Percentiles rank a stretch among this genome's conserved stretches.
Evolutionary conservation across 2,329 filamentous ascomycete genomes (phyloP).

Genomic region (Neocatenulostroma microsporum): DNA sequence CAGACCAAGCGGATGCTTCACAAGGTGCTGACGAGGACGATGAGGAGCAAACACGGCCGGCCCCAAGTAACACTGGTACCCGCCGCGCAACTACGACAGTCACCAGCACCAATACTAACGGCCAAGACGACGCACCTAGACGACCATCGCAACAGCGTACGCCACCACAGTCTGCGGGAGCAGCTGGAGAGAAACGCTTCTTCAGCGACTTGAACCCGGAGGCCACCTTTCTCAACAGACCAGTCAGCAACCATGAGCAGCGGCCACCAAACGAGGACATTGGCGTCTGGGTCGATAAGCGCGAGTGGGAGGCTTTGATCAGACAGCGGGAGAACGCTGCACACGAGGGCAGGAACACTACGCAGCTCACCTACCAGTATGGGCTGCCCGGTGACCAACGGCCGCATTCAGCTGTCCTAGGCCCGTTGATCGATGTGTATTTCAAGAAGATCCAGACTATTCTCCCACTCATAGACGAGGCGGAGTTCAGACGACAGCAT

Average conservation of each 20-base stretch:
- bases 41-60: too few species aligned
- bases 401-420: constrained; percentile 28
- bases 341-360: too few species aligned
- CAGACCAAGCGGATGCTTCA: constrained; percentile 6
- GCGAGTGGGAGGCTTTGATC: constrained; percentile 24
- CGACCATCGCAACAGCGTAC: not conserved
- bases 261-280: constrained; percentile 21
- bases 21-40: constrained; percentile 1
- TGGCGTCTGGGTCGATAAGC: constrained; percentile 30
- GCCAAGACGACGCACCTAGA: too few species aligned
- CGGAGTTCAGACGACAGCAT: constrained; percentile 34
- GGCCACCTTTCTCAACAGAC: constrained; percentile 37
- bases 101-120: too few species aligned
- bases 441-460: constrained; percentile 41
- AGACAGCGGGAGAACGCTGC: constrained; percentile 16
- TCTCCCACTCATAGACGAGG: constrained; percentile 40
- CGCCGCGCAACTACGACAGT: constrained; percentile 10
- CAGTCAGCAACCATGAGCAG: constrained; percentile 10
- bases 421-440: constrained; percentile 39
- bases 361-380: constrained; percentile 23
- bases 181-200: constrained; percentile 30
- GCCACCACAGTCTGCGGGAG: constrained; percentile 2
- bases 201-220: constrained; percentile 42
- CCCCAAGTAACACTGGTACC: too few species aligned
- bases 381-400: constrained; percentile 10